A percentile compares a stretch with the other conserved stretches of the same genome.
phyloP scores from a whole-genome alignment of 495 filamentous ascomycete genomes.

The Oleoguttula mirabilis region DNA sequence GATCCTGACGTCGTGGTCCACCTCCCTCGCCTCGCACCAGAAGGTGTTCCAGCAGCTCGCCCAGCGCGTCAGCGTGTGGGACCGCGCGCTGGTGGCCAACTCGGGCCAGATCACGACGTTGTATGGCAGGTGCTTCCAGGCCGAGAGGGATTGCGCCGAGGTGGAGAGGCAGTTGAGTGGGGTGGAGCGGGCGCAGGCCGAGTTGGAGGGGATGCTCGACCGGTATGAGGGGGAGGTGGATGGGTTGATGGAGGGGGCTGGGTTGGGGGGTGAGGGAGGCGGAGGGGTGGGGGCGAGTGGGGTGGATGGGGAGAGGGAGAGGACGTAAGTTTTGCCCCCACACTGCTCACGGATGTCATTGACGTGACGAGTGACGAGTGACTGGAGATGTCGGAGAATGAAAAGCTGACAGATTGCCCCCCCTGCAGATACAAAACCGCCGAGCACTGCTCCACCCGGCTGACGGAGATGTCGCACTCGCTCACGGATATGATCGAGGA shows the following conservation, averaged over 20 bases:
- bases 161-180: slow-evolving; percentile 78
- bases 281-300: slow-evolving; percentile 38
- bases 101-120: slow-evolving; percentile 83
- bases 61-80: slow-evolving; percentile 76
- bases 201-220: slow-evolving; percentile 71
- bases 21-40: slow-evolving; percentile 87
- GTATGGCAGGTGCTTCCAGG: slow-evolving; percentile 75
- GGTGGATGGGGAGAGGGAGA: slow-evolving; percentile 90
- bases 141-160: slow-evolving; percentile 77
- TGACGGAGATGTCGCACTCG: slow-evolving; percentile 53
- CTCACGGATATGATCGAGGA: slow-evolving; percentile 96
- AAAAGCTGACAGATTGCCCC: background rate
- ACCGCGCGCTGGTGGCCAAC: slow-evolving; percentile 81
- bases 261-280: slow-evolving; percentile 36
- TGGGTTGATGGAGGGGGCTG: slow-evolving; percentile 48
- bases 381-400: no score
- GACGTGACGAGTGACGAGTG: no score
- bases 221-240: slow-evolving; percentile 84
- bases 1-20: slow-evolving; percentile 96
- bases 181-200: slow-evolving; percentile 85
- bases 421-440: slow-evolving; percentile 26
- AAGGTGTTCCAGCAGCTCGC: slow-evolving; percentile 89
- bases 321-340: slow-evolving; percentile 44
- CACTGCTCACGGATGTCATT: background rate
- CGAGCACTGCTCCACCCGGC: slow-evolving; percentile 15